Conservation (phyloP, 176 grass and related monocot genomes). For the Aegilops tauschii region DNA sequence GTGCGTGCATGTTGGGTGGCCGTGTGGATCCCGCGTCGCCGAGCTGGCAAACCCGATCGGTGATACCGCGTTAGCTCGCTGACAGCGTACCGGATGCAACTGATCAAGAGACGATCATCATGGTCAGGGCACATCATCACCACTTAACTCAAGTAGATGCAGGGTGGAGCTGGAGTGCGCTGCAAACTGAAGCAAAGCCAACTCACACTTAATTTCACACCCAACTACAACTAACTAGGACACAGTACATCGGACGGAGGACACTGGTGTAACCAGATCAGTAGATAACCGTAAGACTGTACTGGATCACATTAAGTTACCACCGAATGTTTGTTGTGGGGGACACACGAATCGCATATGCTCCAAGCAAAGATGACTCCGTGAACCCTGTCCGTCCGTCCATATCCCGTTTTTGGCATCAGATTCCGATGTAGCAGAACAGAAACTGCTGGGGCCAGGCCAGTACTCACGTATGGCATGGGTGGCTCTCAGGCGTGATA, state of each 20-base stretch:
- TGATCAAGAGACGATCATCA: not conserved
- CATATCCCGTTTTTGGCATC: not conserved
- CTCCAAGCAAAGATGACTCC: not conserved
- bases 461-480: not conserved
- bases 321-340: not conserved
- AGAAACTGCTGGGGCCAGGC: not conserved
- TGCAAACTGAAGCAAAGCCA: slow-evolving; percentile 26
- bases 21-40: not conserved
- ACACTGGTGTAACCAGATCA: not conserved
- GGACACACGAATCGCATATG: not conserved
- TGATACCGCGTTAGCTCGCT: not conserved
- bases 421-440: not conserved
- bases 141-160: not conserved
- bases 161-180: not conserved
- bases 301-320: not conserved
- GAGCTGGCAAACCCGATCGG: not conserved
- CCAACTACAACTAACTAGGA: not conserved
- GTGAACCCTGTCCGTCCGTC: not conserved
- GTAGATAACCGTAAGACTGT: not conserved
- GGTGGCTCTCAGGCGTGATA: not conserved
- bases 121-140: not conserved
- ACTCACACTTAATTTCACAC: not conserved
- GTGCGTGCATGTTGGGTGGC: slow-evolving; percentile 4
- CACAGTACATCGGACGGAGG: not conserved
- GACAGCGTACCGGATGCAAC: not conserved